Conservation (phyloP, 208 protist genomes). For the Crithidia sp. region DNA sequence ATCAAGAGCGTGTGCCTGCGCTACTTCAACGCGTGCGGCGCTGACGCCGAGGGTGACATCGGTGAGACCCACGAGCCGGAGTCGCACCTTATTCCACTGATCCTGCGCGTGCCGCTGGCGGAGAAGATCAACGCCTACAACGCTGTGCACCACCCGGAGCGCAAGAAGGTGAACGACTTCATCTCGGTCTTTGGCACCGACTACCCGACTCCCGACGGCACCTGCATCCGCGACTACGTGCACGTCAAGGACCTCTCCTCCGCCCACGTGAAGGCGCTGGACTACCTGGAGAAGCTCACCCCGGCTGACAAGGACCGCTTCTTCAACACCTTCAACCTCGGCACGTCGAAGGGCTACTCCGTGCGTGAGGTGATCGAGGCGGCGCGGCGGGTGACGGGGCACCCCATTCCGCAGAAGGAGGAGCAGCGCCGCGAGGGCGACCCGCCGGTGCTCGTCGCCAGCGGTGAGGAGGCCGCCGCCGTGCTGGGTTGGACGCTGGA, state of each 20-base stretch:
- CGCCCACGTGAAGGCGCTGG: conserved; percentile 94
- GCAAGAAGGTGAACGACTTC: conserved; percentile 39
- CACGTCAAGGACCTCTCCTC: conserved; percentile 98
- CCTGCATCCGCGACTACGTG: conserved; percentile 98
- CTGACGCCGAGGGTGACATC: conserved; percentile 94
- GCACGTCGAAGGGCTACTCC: conserved; percentile 93
- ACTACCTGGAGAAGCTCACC: conserved; percentile 62
- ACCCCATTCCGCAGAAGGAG: conserved; percentile 87
- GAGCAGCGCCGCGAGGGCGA: conserved; percentile 72
- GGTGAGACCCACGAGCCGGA: conserved; percentile 96
- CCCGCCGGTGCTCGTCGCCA: conserved; percentile 77
- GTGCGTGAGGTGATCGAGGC: conserved; percentile 96
- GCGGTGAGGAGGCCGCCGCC: conserved; percentile 54
- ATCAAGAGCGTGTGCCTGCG: conserved; percentile 92
- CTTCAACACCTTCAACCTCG: conserved; percentile 95
- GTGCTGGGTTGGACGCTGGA: conserved; percentile 78
- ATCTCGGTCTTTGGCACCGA: conserved; percentile 93
- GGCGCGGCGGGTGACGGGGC: conserved; percentile 90
- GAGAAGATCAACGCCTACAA: conserved; percentile 70
- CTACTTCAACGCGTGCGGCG: conserved; percentile 99
- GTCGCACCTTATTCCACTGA: conserved; percentile 98
- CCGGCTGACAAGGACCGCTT: conserved; percentile 49
- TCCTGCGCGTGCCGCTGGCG: conserved; percentile 94
- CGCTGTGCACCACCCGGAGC: conserved; percentile 41
- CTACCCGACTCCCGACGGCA: conserved; percentile 96